Percentiles rank a stretch among this genome's conserved stretches.
These are phyloP conservation scores for Peterozyma toletana DNA, from an alignment of 805 yeast genomes.

Conservation along the genomic window DNA sequence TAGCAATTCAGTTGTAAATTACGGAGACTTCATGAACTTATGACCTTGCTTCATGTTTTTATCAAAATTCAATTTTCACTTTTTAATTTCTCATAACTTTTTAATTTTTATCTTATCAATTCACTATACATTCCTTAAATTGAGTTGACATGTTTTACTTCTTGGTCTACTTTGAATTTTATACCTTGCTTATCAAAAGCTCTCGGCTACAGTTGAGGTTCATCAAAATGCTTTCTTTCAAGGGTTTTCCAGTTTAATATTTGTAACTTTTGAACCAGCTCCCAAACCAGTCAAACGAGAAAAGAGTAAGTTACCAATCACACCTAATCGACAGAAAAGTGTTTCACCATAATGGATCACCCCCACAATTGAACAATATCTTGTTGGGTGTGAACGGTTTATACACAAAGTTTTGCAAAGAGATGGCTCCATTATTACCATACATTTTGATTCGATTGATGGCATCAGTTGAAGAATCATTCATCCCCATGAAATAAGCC, in stretches of 20 bases:
- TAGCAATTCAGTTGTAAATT: slow-evolving; percentile 3
- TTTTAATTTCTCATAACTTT: not conserved
- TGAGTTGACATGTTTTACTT: too few relatives aligned
- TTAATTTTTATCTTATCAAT: too few relatives aligned
- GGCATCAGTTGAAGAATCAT: slow-evolving; percentile 27
- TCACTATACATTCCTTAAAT: too few relatives aligned
- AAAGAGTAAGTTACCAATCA: too few relatives aligned
- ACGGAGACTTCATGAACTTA: slow-evolving; percentile 9
- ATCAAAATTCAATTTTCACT: not conserved
- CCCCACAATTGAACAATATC: slow-evolving; percentile 15
- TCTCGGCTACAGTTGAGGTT: too few relatives aligned
- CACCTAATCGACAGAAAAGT: not conserved
- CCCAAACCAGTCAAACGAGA: too few relatives aligned
- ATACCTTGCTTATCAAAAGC: too few relatives aligned
- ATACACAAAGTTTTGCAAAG: slow-evolving; percentile 1
- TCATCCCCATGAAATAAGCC: slow-evolving; percentile 35
- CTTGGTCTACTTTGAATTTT: too few relatives aligned
- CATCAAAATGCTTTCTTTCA: too few relatives aligned
- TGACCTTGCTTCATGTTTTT: not conserved
- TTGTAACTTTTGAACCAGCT: too few relatives aligned
- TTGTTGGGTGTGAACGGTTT: slow-evolving; percentile 14
- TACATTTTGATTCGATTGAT: slow-evolving; percentile 16
- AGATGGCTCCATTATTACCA: not conserved
- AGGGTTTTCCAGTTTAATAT: too few relatives aligned
- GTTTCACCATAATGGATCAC: slow-evolving; percentile 2